Evolutionary conservation across 2,329 filamentous ascomycete genomes (phyloP), one percentile per base, ranked within the genome.

Genomic region (Onygena corvina): DNA sequence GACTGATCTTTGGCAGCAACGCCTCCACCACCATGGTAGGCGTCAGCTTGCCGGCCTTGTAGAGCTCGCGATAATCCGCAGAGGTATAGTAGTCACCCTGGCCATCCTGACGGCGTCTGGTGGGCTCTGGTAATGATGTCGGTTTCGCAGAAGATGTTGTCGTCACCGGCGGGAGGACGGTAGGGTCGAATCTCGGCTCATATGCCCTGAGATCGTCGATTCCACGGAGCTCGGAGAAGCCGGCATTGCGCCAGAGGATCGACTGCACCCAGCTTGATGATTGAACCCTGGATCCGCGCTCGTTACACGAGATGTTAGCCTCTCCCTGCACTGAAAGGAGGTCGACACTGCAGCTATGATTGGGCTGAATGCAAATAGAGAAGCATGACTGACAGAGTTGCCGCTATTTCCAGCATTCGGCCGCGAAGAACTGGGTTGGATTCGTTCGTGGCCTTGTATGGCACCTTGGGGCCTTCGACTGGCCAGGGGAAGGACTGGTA

Each of bases 11-110:
- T 0, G 82, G 80, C 1, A 94, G 71, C 12, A 94, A 71, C 1
- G 77, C 75, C 63, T 88, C 77, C 9, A 75, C 76, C 1, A 94
- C 84, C 53, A 81, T 76, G 0, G 78, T 71, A 0, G 88, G 88
- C 0, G 86, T 92, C 50, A 83, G 61, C 52, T 75, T 70, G 46
- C 85, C 84, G 3, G 77, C 77, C 53, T 74, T 75, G 68, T 89
- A 94, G 34, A 84, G 76, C 47, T 77, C 75, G 61, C 87, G 81
- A 62, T 88, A 94, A 67, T 94, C 86, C 9, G 76, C 74, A 20
- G 80, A 76, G 2, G 84, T 84, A 62, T 81, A 78, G 67, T 84
- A 86, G 38, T 76, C 12, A 45, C 48, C 21, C 5, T 53, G 50
- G 7, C 56, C 58, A 42, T 58, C 61, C 46, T 62, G 57, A 62